These are phyloP conservation scores for Calonectria hongkongensis DNA, from an alignment of 2,329 filamentous ascomycete species.

Conservation along the genomic window DNA sequence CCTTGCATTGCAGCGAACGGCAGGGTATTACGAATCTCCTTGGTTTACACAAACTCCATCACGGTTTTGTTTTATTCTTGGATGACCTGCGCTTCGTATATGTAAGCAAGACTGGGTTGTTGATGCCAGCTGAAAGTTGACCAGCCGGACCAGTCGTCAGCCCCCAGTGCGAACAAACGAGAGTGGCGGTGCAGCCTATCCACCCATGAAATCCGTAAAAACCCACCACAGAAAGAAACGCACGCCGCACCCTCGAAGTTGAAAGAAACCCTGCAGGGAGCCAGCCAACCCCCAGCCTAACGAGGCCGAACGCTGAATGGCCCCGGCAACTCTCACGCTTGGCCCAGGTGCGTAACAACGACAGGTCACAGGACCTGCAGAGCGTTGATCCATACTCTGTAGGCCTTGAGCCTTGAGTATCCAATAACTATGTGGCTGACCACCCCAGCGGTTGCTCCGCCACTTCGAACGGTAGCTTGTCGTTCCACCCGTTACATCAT, in stretches of 20 bases:
- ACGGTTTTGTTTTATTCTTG: constrained; percentile 13
- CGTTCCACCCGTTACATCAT: constrained; percentile 24
- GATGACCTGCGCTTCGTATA: constrained; percentile 29
- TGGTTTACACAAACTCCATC: neutral
- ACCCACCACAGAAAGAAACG: constrained; percentile 35
- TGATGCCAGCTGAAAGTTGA: constrained; percentile 24
- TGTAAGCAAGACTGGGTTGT: constrained; percentile 10
- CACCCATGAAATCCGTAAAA: constrained; percentile 24
- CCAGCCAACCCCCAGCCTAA: constrained; percentile 23
- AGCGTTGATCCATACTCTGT: constrained; percentile 27
- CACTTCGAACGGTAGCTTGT: constrained; percentile 25
- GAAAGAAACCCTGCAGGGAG: constrained; percentile 28
- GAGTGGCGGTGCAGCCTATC: constrained; percentile 38
- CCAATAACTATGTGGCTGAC: constrained; percentile 38
- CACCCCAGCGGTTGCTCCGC: constrained; percentile 35
- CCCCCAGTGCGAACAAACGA: constrained; percentile 30
- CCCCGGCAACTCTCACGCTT: constrained; percentile 29
- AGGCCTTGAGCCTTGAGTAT: constrained; percentile 6
- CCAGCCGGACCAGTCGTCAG: constrained; percentile 28
- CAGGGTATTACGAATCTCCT: neutral
- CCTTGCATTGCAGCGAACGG: neutral
- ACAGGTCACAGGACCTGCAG: constrained; percentile 25
- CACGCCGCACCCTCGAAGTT: constrained; percentile 32
- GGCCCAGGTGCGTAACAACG: constrained; percentile 21
- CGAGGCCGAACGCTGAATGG: constrained; percentile 17